Conservation (phyloP, 345 rosid species). For the Hevea brasiliensis region DNA sequence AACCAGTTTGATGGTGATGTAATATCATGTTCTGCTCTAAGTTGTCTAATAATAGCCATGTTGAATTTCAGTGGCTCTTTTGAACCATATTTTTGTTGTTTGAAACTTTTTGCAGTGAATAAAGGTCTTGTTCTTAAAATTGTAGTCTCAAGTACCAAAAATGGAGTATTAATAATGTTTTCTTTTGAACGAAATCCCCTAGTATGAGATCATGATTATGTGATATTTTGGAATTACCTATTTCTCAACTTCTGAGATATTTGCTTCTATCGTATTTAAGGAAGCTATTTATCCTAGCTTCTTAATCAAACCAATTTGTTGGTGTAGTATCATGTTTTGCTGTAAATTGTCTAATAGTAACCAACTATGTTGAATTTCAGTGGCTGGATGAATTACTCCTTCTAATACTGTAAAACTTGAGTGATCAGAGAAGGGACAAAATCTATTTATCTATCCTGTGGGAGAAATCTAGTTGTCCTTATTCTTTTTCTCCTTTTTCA, state of each 20-base stretch:
- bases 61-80: background rate
- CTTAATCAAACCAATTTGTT: background rate
- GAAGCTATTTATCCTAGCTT: conserved; percentile 7
- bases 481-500: background rate
- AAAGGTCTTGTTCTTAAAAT: background rate
- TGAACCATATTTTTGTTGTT: too few species aligned
- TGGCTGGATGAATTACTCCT: background rate
- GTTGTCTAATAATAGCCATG: background rate
- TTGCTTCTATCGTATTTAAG: background rate
- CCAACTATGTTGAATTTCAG: background rate
- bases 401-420: background rate
- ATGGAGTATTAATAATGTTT: background rate
- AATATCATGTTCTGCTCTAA: background rate
- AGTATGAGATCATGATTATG: background rate
- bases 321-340: background rate
- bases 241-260: background rate
- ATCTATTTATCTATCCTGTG: conserved; percentile 2
- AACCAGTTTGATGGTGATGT: background rate
- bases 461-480: conserved; percentile 20
- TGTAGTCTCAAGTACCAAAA: background rate
- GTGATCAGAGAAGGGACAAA: background rate
- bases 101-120: too few species aligned
- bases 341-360: background rate
- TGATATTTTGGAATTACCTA: background rate
- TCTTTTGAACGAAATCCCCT: background rate